Base-by-base conservation (phyloP, 306 rosid genomes). In the Citrullus amarus region DNA sequence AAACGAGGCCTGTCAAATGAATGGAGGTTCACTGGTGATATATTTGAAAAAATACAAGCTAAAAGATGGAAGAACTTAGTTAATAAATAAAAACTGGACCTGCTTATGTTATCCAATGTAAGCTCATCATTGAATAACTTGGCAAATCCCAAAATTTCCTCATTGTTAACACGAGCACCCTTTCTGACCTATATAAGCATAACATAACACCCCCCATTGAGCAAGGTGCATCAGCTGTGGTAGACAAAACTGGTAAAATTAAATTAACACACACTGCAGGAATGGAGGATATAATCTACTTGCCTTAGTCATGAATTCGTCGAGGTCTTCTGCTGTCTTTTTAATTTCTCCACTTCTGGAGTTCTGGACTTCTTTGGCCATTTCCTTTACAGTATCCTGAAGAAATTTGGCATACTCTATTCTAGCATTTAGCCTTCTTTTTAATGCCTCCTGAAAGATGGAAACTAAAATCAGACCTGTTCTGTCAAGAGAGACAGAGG, bases 281-380 rank as follows among this genome's bases (percentile, higher is more conserved):
- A 56, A 25, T 5, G 57, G 75, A 69, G 34, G 75, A 46, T 50
- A 30, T 58, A 60, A 78, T 16, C 76, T 15, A 57, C 75, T 78
- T 76, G 90, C 99, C 87, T 79, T 67, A 87, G 79, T 89, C 80
- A 95, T 80, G 85, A 95, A 95, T 12, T 79, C 92, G 86, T 92
- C 97, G 56, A 95, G 97, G 86, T 95, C 99, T 84, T 89, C 96
- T 0, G 98, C 98, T 50, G 99, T 92, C 89, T 88, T 85, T 83
- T 91, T 95, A 75, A 83, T 80, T 82, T 95, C 99, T 80, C 99
- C 99, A 83, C 96, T 90, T 39, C 92, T 84, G 18, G 97, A 82
- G 87, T 88, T 92, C 69, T 92, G 93, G 81, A 95, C 89, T 90
- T 95, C 99, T 86, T 92, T 91, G 79, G 97, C 99, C 99, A 95